phyloP scores from a whole-genome alignment of 148 eudicot species.

The Salicornia ramosissima region DNA sequence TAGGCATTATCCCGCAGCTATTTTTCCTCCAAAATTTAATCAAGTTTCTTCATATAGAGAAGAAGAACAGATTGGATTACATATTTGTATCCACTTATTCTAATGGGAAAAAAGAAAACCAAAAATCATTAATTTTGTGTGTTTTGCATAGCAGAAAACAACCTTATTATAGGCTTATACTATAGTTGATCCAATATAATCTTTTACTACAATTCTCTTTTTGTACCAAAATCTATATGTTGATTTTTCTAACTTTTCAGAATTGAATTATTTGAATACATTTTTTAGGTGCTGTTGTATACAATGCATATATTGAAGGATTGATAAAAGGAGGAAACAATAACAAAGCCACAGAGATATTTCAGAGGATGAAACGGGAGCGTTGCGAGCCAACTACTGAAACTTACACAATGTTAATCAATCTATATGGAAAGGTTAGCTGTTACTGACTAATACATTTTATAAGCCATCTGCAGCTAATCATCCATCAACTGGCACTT shows the following conservation, averaged over 20 bases:
- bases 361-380: slow-evolving; percentile 67
- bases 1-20: no score
- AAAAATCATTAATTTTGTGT: background rate
- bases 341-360: slow-evolving; percentile 56
- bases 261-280: background rate
- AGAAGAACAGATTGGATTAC: background rate
- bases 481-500: background rate
- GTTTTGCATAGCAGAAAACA: background rate
- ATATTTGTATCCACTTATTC: background rate
- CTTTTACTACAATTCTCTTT: no score
- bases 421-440: slow-evolving; percentile 78
- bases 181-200: no score
- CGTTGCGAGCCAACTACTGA: slow-evolving; percentile 59
- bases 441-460: background rate
- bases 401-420: slow-evolving; percentile 81
- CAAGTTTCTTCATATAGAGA: background rate
- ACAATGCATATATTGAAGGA: slow-evolving; percentile 76
- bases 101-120: background rate
- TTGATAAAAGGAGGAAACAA: slow-evolving; percentile 59
- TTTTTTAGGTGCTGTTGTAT: slow-evolving; percentile 56
- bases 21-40: background rate
- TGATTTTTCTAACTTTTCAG: background rate
- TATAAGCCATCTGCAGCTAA: background rate
- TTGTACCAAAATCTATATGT: background rate
- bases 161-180: background rate